These are phyloP conservation scores for Pythium coloratum DNA, from an alignment of 352 stramenopile genomes.

Conservation along the genomic window DNA sequence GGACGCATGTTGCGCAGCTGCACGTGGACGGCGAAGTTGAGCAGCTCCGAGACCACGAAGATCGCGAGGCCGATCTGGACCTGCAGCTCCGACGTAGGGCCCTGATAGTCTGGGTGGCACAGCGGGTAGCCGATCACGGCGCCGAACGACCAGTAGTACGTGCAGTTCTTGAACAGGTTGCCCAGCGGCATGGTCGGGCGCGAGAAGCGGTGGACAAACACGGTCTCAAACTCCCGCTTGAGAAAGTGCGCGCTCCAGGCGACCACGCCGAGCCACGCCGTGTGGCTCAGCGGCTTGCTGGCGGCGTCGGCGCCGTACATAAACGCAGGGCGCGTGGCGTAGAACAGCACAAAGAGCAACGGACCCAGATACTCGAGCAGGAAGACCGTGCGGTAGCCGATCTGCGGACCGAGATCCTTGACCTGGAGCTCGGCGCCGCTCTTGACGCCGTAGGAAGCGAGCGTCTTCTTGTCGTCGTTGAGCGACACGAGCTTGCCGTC, in stretches of 20 bases:
- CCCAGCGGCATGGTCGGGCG: constrained; percentile 84
- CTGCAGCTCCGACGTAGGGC: constrained; percentile 49
- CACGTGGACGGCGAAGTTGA: constrained; percentile 86
- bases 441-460: constrained; percentile 60
- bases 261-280: constrained; percentile 54
- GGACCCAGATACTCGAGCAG: constrained; percentile 85
- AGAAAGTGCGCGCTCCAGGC: constrained; percentile 83
- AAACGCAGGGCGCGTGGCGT: constrained; percentile 63
- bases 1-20: constrained; percentile 81
- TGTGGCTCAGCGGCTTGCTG: constrained; percentile 38
- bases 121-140: constrained; percentile 82
- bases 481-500: constrained; percentile 45
- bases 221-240: constrained; percentile 86
- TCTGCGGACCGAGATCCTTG: constrained; percentile 84
- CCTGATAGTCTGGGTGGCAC: constrained; percentile 71
- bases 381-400: constrained; percentile 89
- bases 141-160: constrained; percentile 89
- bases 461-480: constrained; percentile 55
- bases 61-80: constrained; percentile 56
- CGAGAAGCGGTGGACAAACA: constrained; percentile 90
- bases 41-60: constrained; percentile 71
- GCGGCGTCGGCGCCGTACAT: constrained; percentile 63
- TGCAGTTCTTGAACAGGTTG: constrained; percentile 92
- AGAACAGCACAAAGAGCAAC: constrained; percentile 82
- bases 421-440: constrained; percentile 55